A percentile compares a stretch with the other conserved stretches of the same genome.
Evolutionary conservation across 257 asterid genomes (phyloP).

Genomic region (Verbena officinalis): DNA sequence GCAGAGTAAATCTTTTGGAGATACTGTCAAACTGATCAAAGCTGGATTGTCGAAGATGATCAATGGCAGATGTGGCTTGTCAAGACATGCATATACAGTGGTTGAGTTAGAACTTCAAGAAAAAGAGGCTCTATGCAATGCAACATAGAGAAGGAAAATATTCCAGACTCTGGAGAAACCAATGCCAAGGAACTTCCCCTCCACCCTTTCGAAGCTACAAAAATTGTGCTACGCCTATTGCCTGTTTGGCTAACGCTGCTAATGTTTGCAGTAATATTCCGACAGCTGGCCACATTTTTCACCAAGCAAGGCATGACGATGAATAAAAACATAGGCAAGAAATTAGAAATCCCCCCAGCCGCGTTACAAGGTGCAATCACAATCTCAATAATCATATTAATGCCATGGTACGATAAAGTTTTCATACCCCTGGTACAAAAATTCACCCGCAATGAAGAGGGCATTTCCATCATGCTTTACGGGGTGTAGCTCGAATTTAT

Average conservation of each 20-base stretch:
- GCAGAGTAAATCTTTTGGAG: constrained; percentile 36
- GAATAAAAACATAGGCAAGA: constrained; percentile 61
- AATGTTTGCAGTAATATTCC: constrained; percentile 88
- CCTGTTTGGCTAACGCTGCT: constrained; percentile 92
- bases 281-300: constrained; percentile 90
- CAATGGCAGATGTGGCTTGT: constrained; percentile 25
- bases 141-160: constrained; percentile 29
- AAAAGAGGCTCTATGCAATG: constrained; percentile 37
- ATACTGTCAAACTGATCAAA: constrained; percentile 43
- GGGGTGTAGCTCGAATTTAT: no score
- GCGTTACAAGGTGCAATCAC: constrained; percentile 92
- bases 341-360: constrained; percentile 90
- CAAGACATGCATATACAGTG: constrained; percentile 29
- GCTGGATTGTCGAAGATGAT: constrained; percentile 43
- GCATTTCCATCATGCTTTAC: constrained; percentile 75
- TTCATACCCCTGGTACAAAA: constrained; percentile 66
- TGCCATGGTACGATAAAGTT: constrained; percentile 75
- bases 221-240: constrained; percentile 51
- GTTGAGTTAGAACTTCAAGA: constrained; percentile 81
- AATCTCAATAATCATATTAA: constrained; percentile 64
- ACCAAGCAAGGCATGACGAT: constrained; percentile 96
- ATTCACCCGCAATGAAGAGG: constrained; percentile 63
- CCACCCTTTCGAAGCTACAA: constrained; percentile 41
- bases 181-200: constrained; percentile 31
- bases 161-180: not conserved